Conservation (phyloP, 2,329 filamentous ascomycete genomes). For the Balansia obtecta region DNA sequence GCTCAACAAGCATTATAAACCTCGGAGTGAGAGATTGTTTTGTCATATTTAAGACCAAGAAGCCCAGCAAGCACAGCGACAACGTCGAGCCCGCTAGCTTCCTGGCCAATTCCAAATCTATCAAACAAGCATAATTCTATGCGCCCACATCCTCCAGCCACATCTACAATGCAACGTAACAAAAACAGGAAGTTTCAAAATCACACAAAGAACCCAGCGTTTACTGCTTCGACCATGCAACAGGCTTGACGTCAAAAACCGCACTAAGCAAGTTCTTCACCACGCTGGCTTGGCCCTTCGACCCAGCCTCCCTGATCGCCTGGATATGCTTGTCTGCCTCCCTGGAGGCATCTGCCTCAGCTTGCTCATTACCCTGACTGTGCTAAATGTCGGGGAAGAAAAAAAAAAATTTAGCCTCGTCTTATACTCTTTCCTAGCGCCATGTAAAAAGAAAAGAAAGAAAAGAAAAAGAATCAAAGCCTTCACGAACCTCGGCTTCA, state of each 20-base stretch:
- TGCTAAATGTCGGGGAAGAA: slow-evolving; percentile 45
- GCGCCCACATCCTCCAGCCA: neutral
- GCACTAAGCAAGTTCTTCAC: slow-evolving; percentile 71
- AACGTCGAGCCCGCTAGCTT: neutral
- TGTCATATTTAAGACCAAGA: neutral
- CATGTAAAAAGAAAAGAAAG: neutral
- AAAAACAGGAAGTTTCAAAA: neutral
- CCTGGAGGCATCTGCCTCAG: slow-evolving; percentile 68
- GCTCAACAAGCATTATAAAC: too few species aligned
- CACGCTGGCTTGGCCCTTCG: slow-evolving; percentile 68
- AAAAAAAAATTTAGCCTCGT: neutral
- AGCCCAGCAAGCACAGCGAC: neutral
- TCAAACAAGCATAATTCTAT: neutral
- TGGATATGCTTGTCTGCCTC: slow-evolving; percentile 68
- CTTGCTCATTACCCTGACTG: slow-evolving; percentile 73
- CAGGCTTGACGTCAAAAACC: slow-evolving; percentile 74
- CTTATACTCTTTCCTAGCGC: too few species aligned
- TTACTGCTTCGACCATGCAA: slow-evolving; percentile 29
- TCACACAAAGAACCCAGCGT: neutral
- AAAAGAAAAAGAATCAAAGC: neutral
- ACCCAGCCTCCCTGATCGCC: slow-evolving; percentile 69
- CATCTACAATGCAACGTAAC: neutral
- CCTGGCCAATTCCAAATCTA: neutral
- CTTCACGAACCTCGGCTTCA: slow-evolving; percentile 50
- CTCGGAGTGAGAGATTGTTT: too few species aligned